These are phyloP conservation scores for Gamsiella multidivaricata DNA, from an alignment of 192 early-diverging fungal species.

Conservation along the genomic window DNA sequence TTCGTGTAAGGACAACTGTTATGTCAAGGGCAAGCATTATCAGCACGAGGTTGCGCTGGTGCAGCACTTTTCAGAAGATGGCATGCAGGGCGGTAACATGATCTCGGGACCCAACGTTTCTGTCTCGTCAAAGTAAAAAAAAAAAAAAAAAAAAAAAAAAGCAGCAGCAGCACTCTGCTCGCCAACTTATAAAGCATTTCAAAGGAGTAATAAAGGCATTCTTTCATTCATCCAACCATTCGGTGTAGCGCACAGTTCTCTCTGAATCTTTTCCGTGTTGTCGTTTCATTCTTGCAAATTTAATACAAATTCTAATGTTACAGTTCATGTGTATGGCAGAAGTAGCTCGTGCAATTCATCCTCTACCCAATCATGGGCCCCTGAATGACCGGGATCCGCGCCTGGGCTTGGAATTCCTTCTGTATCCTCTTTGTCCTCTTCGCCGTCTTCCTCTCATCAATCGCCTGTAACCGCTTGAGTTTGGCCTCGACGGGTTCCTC, in stretches of 20 bases:
- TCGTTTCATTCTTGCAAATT: too few relatives aligned
- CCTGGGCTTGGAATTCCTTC: too few relatives aligned
- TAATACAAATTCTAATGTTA: too few relatives aligned
- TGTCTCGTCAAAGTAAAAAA: conserved; percentile 36
- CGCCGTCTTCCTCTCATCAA: neutral
- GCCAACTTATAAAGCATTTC: too few relatives aligned
- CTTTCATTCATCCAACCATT: neutral
- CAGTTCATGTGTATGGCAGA: too few relatives aligned
- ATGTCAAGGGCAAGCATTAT: conserved; percentile 64
- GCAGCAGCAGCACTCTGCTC: too few relatives aligned
- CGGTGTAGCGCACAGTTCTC: neutral
- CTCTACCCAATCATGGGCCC: too few relatives aligned
- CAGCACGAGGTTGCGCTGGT: conserved; percentile 74
- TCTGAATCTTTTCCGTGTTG: neutral
- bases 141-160: too few relatives aligned
- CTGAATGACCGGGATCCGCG: too few relatives aligned
- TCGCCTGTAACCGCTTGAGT: neutral
- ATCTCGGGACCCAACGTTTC: conserved; percentile 21
- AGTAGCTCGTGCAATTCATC: too few relatives aligned
- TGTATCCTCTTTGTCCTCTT: neutral
- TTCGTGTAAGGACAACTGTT: conserved; percentile 87
- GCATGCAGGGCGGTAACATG: conserved; percentile 65
- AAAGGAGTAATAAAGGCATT: too few relatives aligned
- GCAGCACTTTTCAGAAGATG: conserved; percentile 88
- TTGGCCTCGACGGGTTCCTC: neutral